Evolutionary conservation across 345 rosid genomes (phyloP), one percentile per base, ranked within the genome.

Genomic region (Combretum micranthum): DNA sequence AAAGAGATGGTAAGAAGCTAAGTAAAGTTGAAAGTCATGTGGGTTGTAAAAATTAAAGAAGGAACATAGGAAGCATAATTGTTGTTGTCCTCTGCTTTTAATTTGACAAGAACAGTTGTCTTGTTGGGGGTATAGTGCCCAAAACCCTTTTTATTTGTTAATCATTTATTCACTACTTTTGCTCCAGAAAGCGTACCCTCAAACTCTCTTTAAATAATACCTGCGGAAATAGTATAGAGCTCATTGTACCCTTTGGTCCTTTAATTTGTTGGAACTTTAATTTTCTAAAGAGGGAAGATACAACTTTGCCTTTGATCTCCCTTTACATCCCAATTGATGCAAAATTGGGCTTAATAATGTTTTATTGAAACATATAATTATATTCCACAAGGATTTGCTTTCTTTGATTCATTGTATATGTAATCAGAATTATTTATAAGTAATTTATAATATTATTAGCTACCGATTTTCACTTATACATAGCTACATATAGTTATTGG

Each of bases 21-120:
- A 39, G 53, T 23, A 48, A 42, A 12, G 12, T 56, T 17, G 47
- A 44, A 56, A 46, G 23, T 2, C n/a, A 21, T 7, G 25, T 42
- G 67, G 67, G 65, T 23, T 37, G 65, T 52, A 52, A 63, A 64
- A 47, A 53, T 47, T 20, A 63, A 60, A 61, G 42, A 58, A 50
- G 13, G 10, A 1, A 6, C 17, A 8, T 48, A 2, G 17, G 42
- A 52, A 61, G 78, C 66, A 75, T 63, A 68, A 64, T 20, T 48
- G 44, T 39, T 70, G 4, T 61, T 23, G 66, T 64, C 73, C 81
- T 67, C 78, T 55, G 57, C 60, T 69, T 69, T 69, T 50, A 19
- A 39, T 52, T 63, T 47, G 65, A 69, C 62, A 67, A 16, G 46
- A 49, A 57, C 62, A 62, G 63, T 49, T 11, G 63, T 39, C 22